Percentiles rank a stretch among this genome's conserved stretches.
phyloP scores from a whole-genome alignment of 352 stramenopile genomes.

The Phytophthora foliorum region DNA sequence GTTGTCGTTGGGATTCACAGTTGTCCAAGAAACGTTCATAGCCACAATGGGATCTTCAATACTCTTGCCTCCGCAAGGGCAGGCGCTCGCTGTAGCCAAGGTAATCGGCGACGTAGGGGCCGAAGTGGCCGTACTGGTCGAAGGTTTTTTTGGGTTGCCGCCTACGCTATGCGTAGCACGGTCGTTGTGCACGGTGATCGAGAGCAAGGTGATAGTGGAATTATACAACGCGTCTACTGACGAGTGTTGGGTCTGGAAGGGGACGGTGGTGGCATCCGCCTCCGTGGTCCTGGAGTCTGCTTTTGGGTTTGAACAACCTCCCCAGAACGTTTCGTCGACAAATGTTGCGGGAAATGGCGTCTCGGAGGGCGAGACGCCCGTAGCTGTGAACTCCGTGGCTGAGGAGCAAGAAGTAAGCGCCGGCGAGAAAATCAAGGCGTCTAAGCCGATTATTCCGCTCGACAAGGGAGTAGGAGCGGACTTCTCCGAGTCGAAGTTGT shows the following conservation, averaged over 20 bases:
- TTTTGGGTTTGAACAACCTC: not conserved
- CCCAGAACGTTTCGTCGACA: too few relatives aligned
- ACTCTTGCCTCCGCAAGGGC: not conserved
- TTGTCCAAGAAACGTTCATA: constrained; percentile 6
- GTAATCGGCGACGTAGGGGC: not conserved
- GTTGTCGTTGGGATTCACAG: not conserved
- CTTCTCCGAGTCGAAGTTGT: too few relatives aligned
- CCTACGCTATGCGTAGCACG: constrained; percentile 2
- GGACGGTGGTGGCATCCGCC: not conserved
- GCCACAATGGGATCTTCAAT: not conserved
- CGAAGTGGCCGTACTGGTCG: not conserved
- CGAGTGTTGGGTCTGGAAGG: constrained; percentile 7
- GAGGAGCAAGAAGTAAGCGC: too few relatives aligned
- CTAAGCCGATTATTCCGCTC: too few relatives aligned
- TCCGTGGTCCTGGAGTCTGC: constrained; percentile 2
- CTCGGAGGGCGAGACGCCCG: too few relatives aligned
- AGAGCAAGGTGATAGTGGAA: constrained; percentile 3
- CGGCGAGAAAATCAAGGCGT: too few relatives aligned
- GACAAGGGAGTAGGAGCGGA: too few relatives aligned
- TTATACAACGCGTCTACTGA: constrained; percentile 14
- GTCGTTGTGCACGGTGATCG: not conserved
- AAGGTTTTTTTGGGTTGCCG: not conserved
- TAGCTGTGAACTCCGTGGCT: not conserved
- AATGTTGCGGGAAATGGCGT: not conserved
- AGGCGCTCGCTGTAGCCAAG: not conserved